Evolutionary conservation across 129 eudicot genomes (phyloP).

Genomic region (Flaveria ramosissima): DNA sequence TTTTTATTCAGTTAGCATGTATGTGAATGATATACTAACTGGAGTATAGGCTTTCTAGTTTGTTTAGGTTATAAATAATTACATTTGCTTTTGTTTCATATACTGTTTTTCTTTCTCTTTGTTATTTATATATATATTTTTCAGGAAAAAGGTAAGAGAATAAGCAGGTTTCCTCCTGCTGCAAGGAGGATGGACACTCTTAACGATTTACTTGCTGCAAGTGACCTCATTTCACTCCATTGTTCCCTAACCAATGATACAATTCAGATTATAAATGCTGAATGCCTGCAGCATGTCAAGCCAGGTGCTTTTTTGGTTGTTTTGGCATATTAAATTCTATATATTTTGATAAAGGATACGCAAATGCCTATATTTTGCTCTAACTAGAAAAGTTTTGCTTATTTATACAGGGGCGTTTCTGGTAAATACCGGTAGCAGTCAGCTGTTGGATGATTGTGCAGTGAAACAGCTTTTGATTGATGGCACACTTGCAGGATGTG

Average conservation of each 20-base stretch:
- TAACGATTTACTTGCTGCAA: constrained; percentile 91
- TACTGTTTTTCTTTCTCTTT: not conserved
- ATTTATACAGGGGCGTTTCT: constrained; percentile 74
- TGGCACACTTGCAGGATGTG: constrained; percentile 92
- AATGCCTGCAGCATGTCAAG: constrained; percentile 84
- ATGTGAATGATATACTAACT: not conserved
- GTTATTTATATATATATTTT: constrained; percentile 5
- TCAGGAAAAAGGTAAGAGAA: constrained; percentile 55
- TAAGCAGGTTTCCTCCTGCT: constrained; percentile 77
- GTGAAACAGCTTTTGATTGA: constrained; percentile 91
- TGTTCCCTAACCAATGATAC: constrained; percentile 81
- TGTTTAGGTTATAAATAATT: not conserved
- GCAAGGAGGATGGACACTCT: constrained; percentile 97
- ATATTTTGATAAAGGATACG: not conserved
- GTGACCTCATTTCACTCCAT: constrained; percentile 84
- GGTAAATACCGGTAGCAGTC: constrained; percentile 92
- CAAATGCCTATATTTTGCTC: constrained; percentile 5
- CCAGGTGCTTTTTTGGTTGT: constrained; percentile 49
- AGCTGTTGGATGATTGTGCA: constrained; percentile 93
- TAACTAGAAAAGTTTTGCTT: constrained; percentile 1
- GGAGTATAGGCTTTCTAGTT: not conserved
- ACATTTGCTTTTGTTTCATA: not conserved
- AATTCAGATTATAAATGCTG: constrained; percentile 80
- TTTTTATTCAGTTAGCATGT: not conserved
- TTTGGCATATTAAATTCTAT: not conserved